These are phyloP conservation scores for Hydrangea macrophylla DNA, from an alignment of 148 eudicot species.

Conservation along the genomic window DNA sequence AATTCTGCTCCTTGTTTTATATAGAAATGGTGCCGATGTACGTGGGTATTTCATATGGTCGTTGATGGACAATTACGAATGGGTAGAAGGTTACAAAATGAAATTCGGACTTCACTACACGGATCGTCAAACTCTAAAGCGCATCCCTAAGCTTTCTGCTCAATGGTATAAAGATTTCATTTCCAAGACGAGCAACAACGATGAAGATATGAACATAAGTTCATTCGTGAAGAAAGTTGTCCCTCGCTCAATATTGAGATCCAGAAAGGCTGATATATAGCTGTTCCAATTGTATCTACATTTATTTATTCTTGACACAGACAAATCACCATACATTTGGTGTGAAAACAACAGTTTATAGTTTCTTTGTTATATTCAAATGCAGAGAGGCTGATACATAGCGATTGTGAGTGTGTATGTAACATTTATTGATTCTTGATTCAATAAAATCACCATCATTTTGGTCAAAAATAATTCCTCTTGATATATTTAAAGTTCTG, in stretches of 20 bases:
- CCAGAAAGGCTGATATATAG: conserved; percentile 9
- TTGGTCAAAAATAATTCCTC: too few species aligned
- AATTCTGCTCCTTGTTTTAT: background rate
- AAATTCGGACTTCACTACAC: conserved; percentile 49
- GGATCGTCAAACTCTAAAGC: conserved; percentile 34
- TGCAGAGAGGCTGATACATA: too few species aligned
- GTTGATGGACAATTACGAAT: conserved; percentile 62
- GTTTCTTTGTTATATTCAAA: too few species aligned
- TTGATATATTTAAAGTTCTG: too few species aligned
- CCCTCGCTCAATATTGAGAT: background rate
- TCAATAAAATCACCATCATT: too few species aligned
- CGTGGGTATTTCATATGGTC: conserved; percentile 67
- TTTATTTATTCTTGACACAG: background rate
- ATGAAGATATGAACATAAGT: background rate
- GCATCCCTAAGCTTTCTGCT: conserved; percentile 61
- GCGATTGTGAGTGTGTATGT: too few species aligned
- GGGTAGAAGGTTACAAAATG: conserved; percentile 42
- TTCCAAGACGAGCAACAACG: conserved; percentile 13
- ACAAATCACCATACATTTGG: too few species aligned
- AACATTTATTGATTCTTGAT: too few species aligned
- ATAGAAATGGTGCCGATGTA: conserved; percentile 51
- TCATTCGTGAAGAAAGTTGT: conserved; percentile 10
- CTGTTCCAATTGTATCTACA: background rate
- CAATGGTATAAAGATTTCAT: conserved; percentile 53
- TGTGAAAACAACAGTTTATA: too few species aligned